Evolutionary conservation across 495 filamentous ascomycete species (phyloP).

Genomic region (Penicillium lagena): DNA sequence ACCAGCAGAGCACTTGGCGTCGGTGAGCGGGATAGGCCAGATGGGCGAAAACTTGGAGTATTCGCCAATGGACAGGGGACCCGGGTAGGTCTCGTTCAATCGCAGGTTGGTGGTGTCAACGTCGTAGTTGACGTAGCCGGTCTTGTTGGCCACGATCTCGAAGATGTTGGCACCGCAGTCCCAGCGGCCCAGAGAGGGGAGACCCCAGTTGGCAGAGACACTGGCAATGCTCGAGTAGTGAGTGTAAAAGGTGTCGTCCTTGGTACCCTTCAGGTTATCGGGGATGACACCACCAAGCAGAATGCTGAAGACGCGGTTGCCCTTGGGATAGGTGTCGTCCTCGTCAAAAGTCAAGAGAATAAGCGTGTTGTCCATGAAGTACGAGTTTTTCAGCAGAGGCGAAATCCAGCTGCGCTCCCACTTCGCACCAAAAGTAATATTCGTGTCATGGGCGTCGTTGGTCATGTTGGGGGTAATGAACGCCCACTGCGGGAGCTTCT

Average conservation of each 20-base stretch:
- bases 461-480: conserved; percentile 76
- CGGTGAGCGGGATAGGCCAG: conserved; percentile 38
- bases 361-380: conserved; percentile 52
- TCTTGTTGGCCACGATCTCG: conserved; percentile 49
- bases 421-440: conserved; percentile 49
- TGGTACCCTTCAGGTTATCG: conserved; percentile 47
- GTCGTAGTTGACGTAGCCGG: conserved; percentile 48
- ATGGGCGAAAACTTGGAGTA: conserved; percentile 23
- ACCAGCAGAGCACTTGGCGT: conserved; percentile 36
- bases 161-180: conserved; percentile 70
- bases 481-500: conserved; percentile 62
- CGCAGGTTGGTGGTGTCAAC: conserved; percentile 38
- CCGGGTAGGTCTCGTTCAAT: conserved; percentile 40
- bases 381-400: conserved; percentile 52
- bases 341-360: conserved; percentile 58
- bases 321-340: conserved; percentile 48
- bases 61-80: conserved; percentile 28
- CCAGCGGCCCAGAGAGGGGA: conserved; percentile 62
- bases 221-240: conserved; percentile 66
- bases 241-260: conserved; percentile 62
- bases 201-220: conserved; percentile 60
- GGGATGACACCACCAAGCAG: conserved; percentile 62
- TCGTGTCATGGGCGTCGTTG: conserved; percentile 65
- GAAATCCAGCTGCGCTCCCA: conserved; percentile 57
- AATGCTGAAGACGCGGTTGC: conserved; percentile 52